Evolutionary conservation across 164 flowering plant species (phyloP).

Genomic region (Aristolochia contorta): DNA sequence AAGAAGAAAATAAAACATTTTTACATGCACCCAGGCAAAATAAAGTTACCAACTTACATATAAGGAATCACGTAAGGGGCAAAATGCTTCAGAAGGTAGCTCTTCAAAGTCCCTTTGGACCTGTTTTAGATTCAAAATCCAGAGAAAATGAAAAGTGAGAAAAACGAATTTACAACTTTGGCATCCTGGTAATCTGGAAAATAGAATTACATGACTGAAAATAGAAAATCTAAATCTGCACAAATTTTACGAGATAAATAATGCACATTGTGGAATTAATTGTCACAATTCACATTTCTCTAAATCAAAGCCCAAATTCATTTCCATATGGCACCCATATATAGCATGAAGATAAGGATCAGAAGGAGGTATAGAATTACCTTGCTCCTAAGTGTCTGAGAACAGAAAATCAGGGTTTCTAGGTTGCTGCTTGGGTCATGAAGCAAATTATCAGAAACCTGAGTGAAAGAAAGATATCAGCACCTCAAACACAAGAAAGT

Average conservation of each 20-base stretch:
- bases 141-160: neutral
- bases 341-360: neutral
- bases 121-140: conserved; percentile 24
- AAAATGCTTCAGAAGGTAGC: conserved; percentile 90
- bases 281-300: too few relatives aligned
- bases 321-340: too few relatives aligned
- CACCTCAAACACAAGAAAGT: neutral
- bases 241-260: neutral
- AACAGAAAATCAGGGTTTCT: conserved; percentile 87
- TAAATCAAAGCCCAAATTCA: neutral
- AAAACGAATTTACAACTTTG: neutral
- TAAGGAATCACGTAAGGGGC: conserved; percentile 82
- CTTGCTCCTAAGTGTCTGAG: conserved; percentile 98
- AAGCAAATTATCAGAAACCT: conserved; percentile 97
- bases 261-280: too few relatives aligned
- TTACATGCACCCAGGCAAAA: neutral
- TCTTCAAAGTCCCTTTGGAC: conserved; percentile 98
- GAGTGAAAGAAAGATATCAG: conserved; percentile 3
- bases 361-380: conserved; percentile 22
- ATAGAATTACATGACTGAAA: neutral
- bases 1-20: neutral
- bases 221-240: neutral
- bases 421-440: conserved; percentile 85
- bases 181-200: neutral
- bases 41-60: conserved; percentile 42